These are phyloP conservation scores for Clarireedia hainanense DNA, from an alignment of 2,329 filamentous ascomycete genomes.

Conservation along the genomic window DNA sequence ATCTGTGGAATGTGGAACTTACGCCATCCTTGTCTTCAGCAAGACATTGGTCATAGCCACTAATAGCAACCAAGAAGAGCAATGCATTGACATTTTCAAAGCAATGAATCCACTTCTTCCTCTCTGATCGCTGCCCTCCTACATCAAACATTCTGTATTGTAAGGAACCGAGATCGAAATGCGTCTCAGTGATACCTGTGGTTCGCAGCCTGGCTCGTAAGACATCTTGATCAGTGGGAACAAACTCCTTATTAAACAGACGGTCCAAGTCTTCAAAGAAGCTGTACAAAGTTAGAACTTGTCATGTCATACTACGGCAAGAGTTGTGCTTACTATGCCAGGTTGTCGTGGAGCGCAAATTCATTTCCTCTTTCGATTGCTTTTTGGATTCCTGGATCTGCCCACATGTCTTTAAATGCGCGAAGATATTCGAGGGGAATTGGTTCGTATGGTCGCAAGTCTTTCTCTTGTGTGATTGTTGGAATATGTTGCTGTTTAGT, in stretches of 20 bases:
- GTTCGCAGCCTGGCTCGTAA: constrained; percentile 83
- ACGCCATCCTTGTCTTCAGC: constrained; percentile 96
- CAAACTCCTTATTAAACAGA: constrained; percentile 67
- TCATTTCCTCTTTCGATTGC: constrained; percentile 94
- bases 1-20: constrained; percentile 34
- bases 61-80: constrained; percentile 89
- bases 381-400: constrained; percentile 71
- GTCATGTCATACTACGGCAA: neutral
- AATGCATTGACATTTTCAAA: constrained; percentile 78
- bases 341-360: constrained; percentile 91
- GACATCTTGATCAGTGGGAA: constrained; percentile 91
- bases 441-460: constrained; percentile 73
- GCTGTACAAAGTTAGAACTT: constrained; percentile 38
- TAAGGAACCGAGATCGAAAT: constrained; percentile 84
- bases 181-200: constrained; percentile 91
- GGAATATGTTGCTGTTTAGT: constrained; percentile 64
- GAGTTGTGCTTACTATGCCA: constrained; percentile 66
- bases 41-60: constrained; percentile 91
- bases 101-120: constrained; percentile 75
- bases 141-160: constrained; percentile 91
- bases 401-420: constrained; percentile 80
- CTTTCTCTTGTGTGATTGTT: constrained; percentile 68
- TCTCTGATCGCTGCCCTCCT: constrained; percentile 64
- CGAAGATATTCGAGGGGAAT: constrained; percentile 71
- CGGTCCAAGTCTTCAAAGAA: constrained; percentile 76